phyloP scores from a whole-genome alignment of 192 early-diverging fungal genomes.

The Globomyces pollinis-pini region DNA sequence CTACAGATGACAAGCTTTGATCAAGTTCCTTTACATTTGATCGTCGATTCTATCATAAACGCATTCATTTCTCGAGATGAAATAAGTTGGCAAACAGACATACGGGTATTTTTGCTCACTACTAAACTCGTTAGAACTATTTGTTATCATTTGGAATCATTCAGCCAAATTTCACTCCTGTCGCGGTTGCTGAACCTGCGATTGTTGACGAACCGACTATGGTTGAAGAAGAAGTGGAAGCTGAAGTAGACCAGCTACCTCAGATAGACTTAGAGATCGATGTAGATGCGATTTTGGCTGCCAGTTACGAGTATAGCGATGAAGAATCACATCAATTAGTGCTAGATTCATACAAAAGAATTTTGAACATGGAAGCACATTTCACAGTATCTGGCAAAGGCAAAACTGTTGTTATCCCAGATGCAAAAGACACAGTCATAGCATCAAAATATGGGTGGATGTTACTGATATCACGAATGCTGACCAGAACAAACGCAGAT shows the following conservation, averaged over 20 bases:
- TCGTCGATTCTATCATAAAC: too few species aligned
- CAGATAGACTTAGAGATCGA: constrained; percentile 5
- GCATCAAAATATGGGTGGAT: constrained; percentile 39
- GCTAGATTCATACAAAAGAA: constrained; percentile 10
- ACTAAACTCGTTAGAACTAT: neutral
- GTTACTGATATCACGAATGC: constrained; percentile 27
- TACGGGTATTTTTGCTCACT: neutral
- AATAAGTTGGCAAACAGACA: neutral
- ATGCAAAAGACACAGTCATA: neutral
- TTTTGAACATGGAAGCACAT: constrained; percentile 17
- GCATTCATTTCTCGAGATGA: neutral
- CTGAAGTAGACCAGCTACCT: neutral
- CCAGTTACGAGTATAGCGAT: neutral
- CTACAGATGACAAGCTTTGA: too few species aligned
- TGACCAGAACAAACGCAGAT: constrained; percentile 4
- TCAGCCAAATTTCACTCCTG: neutral
- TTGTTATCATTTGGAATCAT: neutral
- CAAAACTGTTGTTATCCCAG: neutral
- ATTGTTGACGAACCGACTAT: neutral
- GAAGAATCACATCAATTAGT: constrained; percentile 9
- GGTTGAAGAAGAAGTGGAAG: neutral
- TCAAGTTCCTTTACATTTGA: too few species aligned
- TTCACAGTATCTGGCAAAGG: constrained; percentile 1
- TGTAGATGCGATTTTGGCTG: neutral
- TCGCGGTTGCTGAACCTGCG: neutral